A percentile compares a stretch with the other conserved stretches of the same genome.
Conservation (phyloP, 441 rosid genomes). For the Populus hybrid region DNA sequence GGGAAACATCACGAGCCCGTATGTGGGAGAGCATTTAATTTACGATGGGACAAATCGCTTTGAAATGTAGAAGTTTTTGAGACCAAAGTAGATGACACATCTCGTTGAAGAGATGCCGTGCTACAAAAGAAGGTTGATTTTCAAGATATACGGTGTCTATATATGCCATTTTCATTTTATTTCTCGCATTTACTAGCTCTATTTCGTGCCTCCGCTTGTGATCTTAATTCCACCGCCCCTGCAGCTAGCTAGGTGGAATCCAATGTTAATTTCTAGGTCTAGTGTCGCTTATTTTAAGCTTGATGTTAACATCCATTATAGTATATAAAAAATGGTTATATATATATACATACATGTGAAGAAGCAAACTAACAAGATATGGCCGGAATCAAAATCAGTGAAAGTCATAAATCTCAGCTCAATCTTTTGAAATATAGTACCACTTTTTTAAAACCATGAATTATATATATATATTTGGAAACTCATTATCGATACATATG, state of each 20-base stretch:
- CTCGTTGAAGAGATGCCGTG: neutral
- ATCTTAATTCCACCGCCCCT: neutral
- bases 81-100: neutral
- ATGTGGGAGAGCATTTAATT: neutral
- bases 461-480: neutral
- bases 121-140: neutral
- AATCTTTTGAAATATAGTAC: neutral
- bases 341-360: neutral
- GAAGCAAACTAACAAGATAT: neutral
- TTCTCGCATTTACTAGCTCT: neutral
- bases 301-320: neutral
- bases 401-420: neutral
- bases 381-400: neutral
- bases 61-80: neutral
- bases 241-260: neutral
- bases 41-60: neutral
- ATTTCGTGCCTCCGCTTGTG: neutral
- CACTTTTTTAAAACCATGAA: neutral
- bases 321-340: neutral
- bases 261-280: neutral
- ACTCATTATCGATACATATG: neutral
- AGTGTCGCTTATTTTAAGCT: neutral
- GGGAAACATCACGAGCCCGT: too few relatives aligned
- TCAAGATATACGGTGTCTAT: neutral
- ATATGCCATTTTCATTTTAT: neutral